phyloP scores from a whole-genome alignment of 2,329 filamentous ascomycete genomes.

The Aspergillus nomiae region DNA sequence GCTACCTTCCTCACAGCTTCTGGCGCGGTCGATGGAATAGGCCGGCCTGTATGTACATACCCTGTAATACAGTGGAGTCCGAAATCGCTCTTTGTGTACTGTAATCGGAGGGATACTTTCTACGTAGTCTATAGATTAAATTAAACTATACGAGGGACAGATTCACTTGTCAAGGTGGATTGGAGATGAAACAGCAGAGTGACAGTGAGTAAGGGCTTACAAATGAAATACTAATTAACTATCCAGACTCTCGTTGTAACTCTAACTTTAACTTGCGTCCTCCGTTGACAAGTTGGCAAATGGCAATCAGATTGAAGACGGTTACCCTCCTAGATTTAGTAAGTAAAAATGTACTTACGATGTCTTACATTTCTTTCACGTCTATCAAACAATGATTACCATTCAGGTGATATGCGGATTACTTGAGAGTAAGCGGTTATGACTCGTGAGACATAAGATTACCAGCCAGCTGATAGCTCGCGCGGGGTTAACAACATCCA shows the following conservation, averaged over 20 bases:
- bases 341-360: background rate
- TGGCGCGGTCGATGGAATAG: conserved; percentile 16
- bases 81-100: conserved; percentile 13
- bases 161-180: background rate
- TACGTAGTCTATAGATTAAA: background rate
- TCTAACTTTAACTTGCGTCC: background rate
- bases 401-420: background rate
- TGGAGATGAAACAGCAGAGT: background rate
- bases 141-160: background rate
- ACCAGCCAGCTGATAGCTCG: background rate
- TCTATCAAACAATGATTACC: background rate
- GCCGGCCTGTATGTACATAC: background rate
- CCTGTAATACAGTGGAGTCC: conserved; percentile 12
- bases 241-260: background rate
- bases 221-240: background rate
- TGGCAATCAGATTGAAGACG: background rate
- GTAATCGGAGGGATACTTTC: background rate
- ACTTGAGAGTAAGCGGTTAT: background rate
- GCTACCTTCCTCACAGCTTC: conserved; percentile 14
- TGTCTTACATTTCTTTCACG: background rate
- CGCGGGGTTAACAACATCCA: background rate
- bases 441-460: background rate
- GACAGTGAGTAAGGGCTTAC: background rate
- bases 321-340: background rate
- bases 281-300: background rate